Base-by-base conservation (phyloP, 73 alveolate genomes). In the Diophrys sp. region DNA sequence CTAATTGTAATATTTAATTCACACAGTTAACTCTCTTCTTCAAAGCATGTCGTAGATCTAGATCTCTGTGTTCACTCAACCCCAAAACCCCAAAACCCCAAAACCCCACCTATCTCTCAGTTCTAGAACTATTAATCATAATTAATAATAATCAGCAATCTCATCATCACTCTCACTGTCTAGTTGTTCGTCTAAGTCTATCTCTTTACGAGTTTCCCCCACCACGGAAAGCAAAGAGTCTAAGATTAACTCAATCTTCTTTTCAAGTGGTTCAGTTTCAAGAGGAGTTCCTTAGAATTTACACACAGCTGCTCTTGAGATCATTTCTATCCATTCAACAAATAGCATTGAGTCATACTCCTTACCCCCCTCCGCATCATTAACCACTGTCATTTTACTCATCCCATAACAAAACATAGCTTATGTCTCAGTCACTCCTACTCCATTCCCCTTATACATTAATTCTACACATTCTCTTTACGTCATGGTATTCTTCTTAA, bases 291-390 rank as follows among this genome's bases (percentile, higher is more conserved):
- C 62, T 44, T 44, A 11, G 62, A 11, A 44, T 18, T 44, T 80
- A 23, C 54, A 2, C 11, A 78, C 87, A 32, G 93, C 88, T 30
- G 73, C 56, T 31, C 93, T 70, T 14, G 85, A 84, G 23, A 85
- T 56, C 29, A 79, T 31, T 53, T 85, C 93, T n/a, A 85, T 56
- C 33, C 78, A 73, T 32, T 85, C 93, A 2, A 85, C 93, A 73
- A 85, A 73, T 31, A 71, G 66, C 56, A 85, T 66, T n/a, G 62
- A 32, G 24, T 79, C 75, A 57, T 85, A 85, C 29, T 53, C 25
- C 70, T 53, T 66, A 1, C 30, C 11, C 27, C 71, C 78, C 8
- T 29, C 73, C 71, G 69, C 27, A 31, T 86, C 93, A 25, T 71
- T 54, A 14, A 79, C 44, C 24, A 86, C 83, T 0, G 86, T 86